phyloP scores from a whole-genome alignment of 1,284 basidiomycete genomes.

The Rhodotorula mucilaginosa region DNA sequence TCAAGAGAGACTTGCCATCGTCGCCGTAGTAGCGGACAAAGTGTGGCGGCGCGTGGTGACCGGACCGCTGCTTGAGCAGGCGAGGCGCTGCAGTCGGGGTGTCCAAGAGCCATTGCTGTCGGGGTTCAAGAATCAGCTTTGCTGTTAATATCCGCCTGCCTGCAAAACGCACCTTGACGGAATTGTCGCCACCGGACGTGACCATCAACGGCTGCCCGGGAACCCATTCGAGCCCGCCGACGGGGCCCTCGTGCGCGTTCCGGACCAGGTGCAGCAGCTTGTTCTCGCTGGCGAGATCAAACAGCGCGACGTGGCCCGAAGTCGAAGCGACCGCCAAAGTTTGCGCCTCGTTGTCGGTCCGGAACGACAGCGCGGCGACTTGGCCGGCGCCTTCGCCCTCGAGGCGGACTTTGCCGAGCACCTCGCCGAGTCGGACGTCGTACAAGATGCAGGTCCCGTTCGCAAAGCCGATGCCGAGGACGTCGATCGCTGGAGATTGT shows the following conservation, averaged over 20 bases:
- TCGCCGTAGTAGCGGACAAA: conserved; percentile 92
- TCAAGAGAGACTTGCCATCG: conserved; percentile 90
- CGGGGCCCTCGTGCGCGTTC: conserved; percentile 79
- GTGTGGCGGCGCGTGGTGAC: conserved; percentile 87
- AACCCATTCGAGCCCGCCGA: conserved; percentile 81
- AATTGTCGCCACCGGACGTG: conserved; percentile 86
- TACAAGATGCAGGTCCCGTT: conserved; percentile 85
- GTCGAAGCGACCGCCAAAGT: conserved; percentile 81
- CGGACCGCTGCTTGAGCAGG: conserved; percentile 84
- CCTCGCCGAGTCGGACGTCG: conserved; percentile 85
- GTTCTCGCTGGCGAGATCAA: conserved; percentile 67
- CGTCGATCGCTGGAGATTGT: conserved; percentile 94
- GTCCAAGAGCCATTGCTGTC: conserved; percentile 97
- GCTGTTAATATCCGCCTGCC: not conserved
- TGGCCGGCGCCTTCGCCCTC: conserved; percentile 63
- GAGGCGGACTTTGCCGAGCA: conserved; percentile 83
- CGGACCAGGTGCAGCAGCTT: conserved; percentile 75
- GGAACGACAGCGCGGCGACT: conserved; percentile 74
- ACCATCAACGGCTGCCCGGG: conserved; percentile 84
- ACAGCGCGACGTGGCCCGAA: conserved; percentile 80
- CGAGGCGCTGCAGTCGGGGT: conserved; percentile 79
- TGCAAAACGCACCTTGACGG: conserved; percentile 67
- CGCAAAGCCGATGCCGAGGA: conserved; percentile 83
- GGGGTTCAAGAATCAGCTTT: conserved; percentile 58
- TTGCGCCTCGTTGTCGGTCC: conserved; percentile 53